These are phyloP conservation scores for Fusarium verrucosum DNA, from an alignment of 2,329 filamentous ascomycete species.

Conservation along the genomic window DNA sequence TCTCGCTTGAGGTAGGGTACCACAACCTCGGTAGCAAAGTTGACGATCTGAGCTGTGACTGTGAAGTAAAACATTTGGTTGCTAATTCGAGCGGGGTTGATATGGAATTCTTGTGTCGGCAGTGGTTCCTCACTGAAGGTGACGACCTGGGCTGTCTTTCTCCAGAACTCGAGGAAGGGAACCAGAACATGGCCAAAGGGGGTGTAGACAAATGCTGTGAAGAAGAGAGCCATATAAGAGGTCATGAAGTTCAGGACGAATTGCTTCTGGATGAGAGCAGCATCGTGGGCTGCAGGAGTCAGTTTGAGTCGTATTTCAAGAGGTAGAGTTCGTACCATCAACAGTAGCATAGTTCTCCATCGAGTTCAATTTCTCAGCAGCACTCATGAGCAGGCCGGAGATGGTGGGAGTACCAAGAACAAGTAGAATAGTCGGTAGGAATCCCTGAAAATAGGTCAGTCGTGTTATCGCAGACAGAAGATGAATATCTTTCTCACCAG, in stretches of 20 bases:
- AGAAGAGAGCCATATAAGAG: conserved; percentile 89
- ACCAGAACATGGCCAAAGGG: conserved; percentile 87
- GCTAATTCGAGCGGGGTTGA: conserved; percentile 84
- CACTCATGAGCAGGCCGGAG: conserved; percentile 75
- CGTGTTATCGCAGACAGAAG: background rate
- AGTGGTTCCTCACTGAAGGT: conserved; percentile 79
- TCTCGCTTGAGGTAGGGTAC: conserved; percentile 86
- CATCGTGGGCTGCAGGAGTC: conserved; percentile 70
- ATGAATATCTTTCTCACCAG: conserved; percentile 64
- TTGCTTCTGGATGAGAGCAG: conserved; percentile 88
- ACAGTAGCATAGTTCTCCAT: conserved; percentile 93
- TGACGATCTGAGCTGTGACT: conserved; percentile 91
- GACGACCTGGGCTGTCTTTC: conserved; percentile 76
- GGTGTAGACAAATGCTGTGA: conserved; percentile 94
- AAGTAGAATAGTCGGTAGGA: conserved; percentile 89
- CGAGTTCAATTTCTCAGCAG: conserved; percentile 80
- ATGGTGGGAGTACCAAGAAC: conserved; percentile 83
- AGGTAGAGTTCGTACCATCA: conserved; percentile 59
- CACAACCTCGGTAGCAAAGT: conserved; percentile 83
- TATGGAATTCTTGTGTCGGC: conserved; percentile 72
- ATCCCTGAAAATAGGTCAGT: conserved; percentile 65
- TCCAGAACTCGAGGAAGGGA: conserved; percentile 86
- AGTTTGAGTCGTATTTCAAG: background rate
- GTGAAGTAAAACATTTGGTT: conserved; percentile 97
- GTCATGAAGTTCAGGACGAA: conserved; percentile 98